These are phyloP conservation scores for Geotrichum fermentans DNA, from an alignment of 1,139 yeast genomes.

Conservation along the genomic window DNA sequence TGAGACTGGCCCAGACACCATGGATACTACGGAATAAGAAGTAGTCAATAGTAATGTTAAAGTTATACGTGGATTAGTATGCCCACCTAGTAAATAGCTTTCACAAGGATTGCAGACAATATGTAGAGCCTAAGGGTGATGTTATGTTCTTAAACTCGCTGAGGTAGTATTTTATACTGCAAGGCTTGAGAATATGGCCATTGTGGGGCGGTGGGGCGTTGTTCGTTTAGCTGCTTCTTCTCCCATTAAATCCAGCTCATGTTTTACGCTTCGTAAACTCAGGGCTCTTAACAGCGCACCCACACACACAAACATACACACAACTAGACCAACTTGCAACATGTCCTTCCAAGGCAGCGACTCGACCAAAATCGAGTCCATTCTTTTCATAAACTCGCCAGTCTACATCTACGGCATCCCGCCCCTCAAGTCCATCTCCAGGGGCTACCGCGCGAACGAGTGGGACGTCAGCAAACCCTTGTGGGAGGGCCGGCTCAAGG, in stretches of 20 bases:
- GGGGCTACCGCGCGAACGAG: constrained; percentile 33
- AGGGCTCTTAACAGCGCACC: too few relatives aligned
- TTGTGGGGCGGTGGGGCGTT: too few relatives aligned
- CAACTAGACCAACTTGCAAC: too few relatives aligned
- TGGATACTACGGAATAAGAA: constrained; percentile 27
- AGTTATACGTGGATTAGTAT: background rate
- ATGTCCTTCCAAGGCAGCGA: too few relatives aligned
- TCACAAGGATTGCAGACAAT: background rate
- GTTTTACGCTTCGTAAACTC: too few relatives aligned
- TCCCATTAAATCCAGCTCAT: too few relatives aligned
- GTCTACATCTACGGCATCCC: constrained; percentile 35
- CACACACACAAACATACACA: too few relatives aligned
- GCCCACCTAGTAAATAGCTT: background rate
- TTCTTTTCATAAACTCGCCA: constrained; percentile 24
- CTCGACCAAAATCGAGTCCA: constrained; percentile 7
- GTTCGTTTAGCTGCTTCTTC: too few relatives aligned
- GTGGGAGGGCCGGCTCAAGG: constrained; percentile 38
- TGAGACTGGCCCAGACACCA: constrained; percentile 19
- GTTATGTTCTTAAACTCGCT: too few relatives aligned
- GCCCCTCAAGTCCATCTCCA: constrained; percentile 30
- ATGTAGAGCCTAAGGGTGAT: too few relatives aligned
- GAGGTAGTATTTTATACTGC: too few relatives aligned
- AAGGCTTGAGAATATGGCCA: too few relatives aligned
- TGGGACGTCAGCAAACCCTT: constrained; percentile 39
- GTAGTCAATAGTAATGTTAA: background rate